Evolutionary conservation across 2,329 filamentous ascomycete species (phyloP).

Genomic region (Pleoardoris graminearum): DNA sequence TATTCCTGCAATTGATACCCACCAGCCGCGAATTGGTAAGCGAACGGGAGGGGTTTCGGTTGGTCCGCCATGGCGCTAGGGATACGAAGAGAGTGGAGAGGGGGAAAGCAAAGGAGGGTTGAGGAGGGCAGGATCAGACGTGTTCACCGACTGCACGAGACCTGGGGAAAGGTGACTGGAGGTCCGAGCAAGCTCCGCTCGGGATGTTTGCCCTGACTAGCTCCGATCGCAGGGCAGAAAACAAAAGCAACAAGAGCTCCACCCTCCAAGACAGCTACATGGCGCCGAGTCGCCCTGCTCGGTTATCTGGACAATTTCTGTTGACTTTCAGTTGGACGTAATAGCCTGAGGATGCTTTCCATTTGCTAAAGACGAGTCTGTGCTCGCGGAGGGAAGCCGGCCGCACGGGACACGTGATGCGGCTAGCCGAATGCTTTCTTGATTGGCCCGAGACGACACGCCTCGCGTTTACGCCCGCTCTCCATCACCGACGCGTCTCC

Average conservation of each 20-base stretch:
- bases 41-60: constrained; percentile 78
- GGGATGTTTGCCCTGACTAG: constrained; percentile 34
- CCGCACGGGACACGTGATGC: constrained; percentile 8
- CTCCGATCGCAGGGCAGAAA: constrained; percentile 19
- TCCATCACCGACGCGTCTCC: constrained; percentile 16
- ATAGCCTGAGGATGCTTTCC: too few species aligned
- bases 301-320: background rate
- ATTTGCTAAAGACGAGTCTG: too few species aligned
- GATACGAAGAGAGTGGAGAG: constrained; percentile 8
- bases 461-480: constrained; percentile 4
- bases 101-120: constrained; percentile 12
- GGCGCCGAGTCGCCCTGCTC: background rate
- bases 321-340: background rate
- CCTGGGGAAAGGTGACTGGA: constrained; percentile 31
- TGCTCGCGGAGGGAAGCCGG: too few species aligned
- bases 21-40: constrained; percentile 95
- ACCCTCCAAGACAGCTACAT: background rate
- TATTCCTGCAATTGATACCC: constrained; percentile 45
- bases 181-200: constrained; percentile 27
- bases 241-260: background rate
- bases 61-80: constrained; percentile 53
- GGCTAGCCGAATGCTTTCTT: background rate
- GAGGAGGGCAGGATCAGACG: constrained; percentile 17
- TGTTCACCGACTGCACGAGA: constrained; percentile 21
- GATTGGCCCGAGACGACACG: constrained; percentile 16